These are phyloP conservation scores for Hirschioporus abietinus DNA, from an alignment of 768 basidiomycete genomes.

Conservation along the genomic window DNA sequence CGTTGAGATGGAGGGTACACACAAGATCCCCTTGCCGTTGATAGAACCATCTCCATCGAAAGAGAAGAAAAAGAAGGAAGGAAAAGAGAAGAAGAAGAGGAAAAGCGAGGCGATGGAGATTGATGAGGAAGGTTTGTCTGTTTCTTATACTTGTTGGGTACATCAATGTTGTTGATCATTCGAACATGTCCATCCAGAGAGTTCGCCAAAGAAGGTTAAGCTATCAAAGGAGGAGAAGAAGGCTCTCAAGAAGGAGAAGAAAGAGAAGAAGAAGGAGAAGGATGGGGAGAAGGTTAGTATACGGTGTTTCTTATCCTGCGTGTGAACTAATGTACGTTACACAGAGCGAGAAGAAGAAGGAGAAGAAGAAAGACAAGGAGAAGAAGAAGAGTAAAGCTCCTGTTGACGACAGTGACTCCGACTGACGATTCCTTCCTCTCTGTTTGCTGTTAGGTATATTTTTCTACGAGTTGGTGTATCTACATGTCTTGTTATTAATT, in stretches of 20 bases:
- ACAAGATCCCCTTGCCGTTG: conserved; percentile 52
- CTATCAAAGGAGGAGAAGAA: conserved; percentile 84
- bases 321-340: conserved; percentile 4
- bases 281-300: conserved; percentile 35
- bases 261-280: conserved; percentile 54
- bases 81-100: conserved; percentile 44
- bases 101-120: conserved; percentile 64
- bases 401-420: background rate
- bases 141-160: background rate
- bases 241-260: conserved; percentile 73
- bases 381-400: conserved; percentile 27
- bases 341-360: conserved; percentile 22
- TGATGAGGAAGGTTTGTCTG: conserved; percentile 30
- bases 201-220: conserved; percentile 65
- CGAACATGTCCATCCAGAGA: conserved; percentile 38
- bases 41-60: conserved; percentile 46
- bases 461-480: background rate
- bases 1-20: conserved; percentile 37
- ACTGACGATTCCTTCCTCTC: background rate
- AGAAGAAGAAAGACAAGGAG: conserved; percentile 31
- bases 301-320: conserved; percentile 4
- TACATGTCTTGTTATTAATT: background rate
- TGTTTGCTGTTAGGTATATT: background rate
- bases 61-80: conserved; percentile 44
- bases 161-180: conserved; percentile 20